A percentile compares a stretch with the other conserved stretches of the same genome.
These are phyloP conservation scores for Globisporangium polare DNA, from an alignment of 352 stramenopile species.

Conservation along the genomic window DNA sequence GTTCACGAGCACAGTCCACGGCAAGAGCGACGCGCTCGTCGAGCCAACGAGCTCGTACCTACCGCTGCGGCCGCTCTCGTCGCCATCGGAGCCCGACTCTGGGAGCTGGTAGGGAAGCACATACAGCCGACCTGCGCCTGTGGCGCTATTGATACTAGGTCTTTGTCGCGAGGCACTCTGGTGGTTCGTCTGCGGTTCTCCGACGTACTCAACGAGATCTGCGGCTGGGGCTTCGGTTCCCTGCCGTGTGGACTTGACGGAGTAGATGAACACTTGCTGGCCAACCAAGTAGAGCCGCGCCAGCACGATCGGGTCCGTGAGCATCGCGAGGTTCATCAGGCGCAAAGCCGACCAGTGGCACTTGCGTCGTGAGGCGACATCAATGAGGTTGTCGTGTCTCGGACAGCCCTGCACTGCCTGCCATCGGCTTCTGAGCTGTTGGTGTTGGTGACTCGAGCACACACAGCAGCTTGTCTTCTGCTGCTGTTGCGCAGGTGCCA, in stretches of 20 bases:
- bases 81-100: background rate
- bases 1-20: conserved; percentile 5
- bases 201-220: background rate
- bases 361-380: background rate
- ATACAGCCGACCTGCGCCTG: background rate
- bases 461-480: background rate
- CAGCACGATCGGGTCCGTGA: conserved; percentile 10
- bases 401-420: conserved; percentile 2
- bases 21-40: background rate
- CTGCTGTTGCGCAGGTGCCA: background rate
- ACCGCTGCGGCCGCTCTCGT: background rate
- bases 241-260: background rate
- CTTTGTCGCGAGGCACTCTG: background rate
- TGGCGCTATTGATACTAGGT: background rate
- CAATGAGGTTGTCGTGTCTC: background rate
- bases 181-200: background rate
- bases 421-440: background rate
- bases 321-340: conserved; percentile 13
- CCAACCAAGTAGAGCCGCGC: background rate
- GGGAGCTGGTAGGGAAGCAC: background rate
- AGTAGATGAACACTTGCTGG: conserved; percentile 9
- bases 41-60: conserved; percentile 5
- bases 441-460: background rate
- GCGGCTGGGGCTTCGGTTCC: no score
- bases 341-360: conserved; percentile 8